These are phyloP conservation scores for Dothidotthia symphoricarpi DNA, from an alignment of 2,329 filamentous ascomycete species.

Conservation along the genomic window DNA sequence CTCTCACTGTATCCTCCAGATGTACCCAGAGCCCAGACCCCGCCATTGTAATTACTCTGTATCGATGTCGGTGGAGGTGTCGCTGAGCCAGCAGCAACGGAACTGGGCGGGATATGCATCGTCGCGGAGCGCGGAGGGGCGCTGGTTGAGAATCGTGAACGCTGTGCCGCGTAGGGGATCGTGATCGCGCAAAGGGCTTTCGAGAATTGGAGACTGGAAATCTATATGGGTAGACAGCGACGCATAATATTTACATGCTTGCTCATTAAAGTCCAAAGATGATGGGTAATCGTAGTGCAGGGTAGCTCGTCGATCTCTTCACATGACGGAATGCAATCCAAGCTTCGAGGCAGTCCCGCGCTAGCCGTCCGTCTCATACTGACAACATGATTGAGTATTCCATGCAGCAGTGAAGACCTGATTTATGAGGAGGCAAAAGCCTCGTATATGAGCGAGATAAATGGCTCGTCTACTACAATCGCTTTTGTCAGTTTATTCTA, in stretches of 20 bases:
- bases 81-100: slow-evolving; percentile 26
- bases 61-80: slow-evolving; percentile 14
- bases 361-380: no score
- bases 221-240: slow-evolving; percentile 12
- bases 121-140: slow-evolving; percentile 8
- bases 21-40: slow-evolving; percentile 10
- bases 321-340: slow-evolving; percentile 19
- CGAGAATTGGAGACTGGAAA: slow-evolving; percentile 6
- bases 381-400: no score
- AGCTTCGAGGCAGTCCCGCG: slow-evolving; percentile 10
- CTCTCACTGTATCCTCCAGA: slow-evolving; percentile 32
- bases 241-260: neutral
- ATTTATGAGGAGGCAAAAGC: no score
- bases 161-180: slow-evolving; percentile 1
- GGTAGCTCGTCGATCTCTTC: slow-evolving; percentile 14
- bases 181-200: slow-evolving; percentile 7
- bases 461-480: no score
- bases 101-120: slow-evolving; percentile 28
- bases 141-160: slow-evolving; percentile 2
- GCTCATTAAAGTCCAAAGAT: slow-evolving; percentile 1
- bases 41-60: slow-evolving; percentile 4
- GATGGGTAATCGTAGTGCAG: slow-evolving; percentile 8
- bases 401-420: no score
- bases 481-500: no score
- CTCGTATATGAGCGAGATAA: no score